phyloP scores from a whole-genome alignment of 352 stramenopile species.

The Globisporangium megalacanthum region DNA sequence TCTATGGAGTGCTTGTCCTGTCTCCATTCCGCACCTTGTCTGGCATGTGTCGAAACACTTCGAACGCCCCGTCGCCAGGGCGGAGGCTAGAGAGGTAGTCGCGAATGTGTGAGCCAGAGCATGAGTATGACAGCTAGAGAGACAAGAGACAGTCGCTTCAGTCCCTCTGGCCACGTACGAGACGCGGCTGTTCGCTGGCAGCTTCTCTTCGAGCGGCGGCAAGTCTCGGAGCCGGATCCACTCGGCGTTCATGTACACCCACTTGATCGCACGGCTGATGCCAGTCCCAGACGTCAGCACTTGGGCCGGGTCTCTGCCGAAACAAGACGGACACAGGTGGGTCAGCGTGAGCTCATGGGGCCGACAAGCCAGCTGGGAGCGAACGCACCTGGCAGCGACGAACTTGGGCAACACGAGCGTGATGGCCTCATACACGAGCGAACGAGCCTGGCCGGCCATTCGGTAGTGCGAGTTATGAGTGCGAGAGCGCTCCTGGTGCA shows the following conservation, averaged over 20 bases:
- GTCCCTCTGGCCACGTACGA: too few species aligned
- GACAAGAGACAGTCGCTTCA: too few species aligned
- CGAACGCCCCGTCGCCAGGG: conserved; percentile 55
- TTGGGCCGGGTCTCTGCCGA: conserved; percentile 52
- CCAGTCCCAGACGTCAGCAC: conserved; percentile 61
- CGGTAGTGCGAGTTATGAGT: conserved; percentile 38
- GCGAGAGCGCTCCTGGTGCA: conserved; percentile 41
- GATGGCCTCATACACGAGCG: conserved; percentile 75
- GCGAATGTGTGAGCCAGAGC: neutral
- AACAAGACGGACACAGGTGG: neutral
- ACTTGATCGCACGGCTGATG: conserved; percentile 77
- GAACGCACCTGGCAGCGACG: conserved; percentile 35
- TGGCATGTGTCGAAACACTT: conserved; percentile 84
- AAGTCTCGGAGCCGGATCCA: conserved; percentile 78
- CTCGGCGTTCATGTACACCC: conserved; percentile 82
- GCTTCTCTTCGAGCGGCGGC: conserved; percentile 28
- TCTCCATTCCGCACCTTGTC: conserved; percentile 81
- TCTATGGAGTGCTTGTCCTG: too few species aligned
- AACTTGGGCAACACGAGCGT: conserved; percentile 75
- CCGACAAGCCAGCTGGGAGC: neutral
- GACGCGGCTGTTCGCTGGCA: conserved; percentile 16
- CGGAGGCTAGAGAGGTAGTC: conserved; percentile 28
- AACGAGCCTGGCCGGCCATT: conserved; percentile 48
- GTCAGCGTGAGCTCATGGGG: neutral
- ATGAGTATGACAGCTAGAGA: too few species aligned